These are phyloP conservation scores for Kalmusia sp. DNA, from an alignment of 2,329 filamentous ascomycete genomes.

Conservation along the genomic window DNA sequence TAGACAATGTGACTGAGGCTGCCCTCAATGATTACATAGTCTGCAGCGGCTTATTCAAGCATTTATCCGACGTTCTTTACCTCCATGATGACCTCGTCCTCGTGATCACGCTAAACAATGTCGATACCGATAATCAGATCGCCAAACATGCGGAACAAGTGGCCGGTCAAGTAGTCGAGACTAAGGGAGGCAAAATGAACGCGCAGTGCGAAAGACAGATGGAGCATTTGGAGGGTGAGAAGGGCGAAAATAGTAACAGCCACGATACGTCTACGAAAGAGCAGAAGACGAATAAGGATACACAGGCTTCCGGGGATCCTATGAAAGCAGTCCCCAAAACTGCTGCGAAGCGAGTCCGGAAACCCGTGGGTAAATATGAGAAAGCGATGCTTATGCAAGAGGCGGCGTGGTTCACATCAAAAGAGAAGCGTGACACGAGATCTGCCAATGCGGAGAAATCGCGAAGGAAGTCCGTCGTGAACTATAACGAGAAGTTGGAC, in stretches of 20 bases:
- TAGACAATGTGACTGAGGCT: background rate
- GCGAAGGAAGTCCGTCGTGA: background rate
- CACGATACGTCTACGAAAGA: no score
- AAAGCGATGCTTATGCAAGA: background rate
- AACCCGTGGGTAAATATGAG: background rate
- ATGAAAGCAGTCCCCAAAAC: no score
- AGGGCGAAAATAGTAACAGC: no score
- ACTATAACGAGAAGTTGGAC: background rate
- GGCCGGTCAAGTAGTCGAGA: no score
- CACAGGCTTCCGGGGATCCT: no score
- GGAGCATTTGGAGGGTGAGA: no score
- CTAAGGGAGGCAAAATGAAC: background rate
- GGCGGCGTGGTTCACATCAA: background rate
- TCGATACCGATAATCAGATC: background rate
- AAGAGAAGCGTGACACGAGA: background rate
- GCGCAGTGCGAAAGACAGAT: no score
- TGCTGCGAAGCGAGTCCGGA: background rate
- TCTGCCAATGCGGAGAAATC: no score
- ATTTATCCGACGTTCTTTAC: background rate
- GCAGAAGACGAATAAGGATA: no score
- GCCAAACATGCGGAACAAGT: no score
- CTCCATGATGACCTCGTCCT: constrained; percentile 2
- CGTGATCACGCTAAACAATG: background rate
- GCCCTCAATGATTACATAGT: background rate
- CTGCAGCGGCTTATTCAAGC: background rate